These are phyloP conservation scores for Calonectria pseudoreteaudii DNA, from an alignment of 2,329 filamentous ascomycete genomes.

Conservation along the genomic window DNA sequence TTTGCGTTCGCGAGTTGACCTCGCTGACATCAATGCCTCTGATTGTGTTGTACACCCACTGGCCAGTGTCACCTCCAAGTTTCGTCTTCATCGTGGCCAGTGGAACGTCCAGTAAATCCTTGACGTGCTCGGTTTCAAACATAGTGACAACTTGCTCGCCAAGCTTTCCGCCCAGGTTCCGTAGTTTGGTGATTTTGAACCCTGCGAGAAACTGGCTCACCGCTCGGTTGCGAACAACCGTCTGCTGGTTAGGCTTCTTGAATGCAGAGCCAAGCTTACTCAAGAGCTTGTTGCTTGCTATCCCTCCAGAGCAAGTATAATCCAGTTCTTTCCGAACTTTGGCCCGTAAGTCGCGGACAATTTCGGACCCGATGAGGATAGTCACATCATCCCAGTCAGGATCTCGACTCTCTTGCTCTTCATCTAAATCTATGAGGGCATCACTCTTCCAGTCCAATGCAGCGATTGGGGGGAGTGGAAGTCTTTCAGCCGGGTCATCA, in stretches of 20 bases:
- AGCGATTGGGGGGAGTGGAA: slow-evolving; percentile 77
- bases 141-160: slow-evolving; percentile 86
- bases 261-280: slow-evolving; percentile 92
- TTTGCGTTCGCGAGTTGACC: slow-evolving; percentile 90
- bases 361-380: slow-evolving; percentile 88
- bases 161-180: slow-evolving; percentile 94
- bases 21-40: slow-evolving; percentile 89
- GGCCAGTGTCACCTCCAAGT: slow-evolving; percentile 85
- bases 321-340: slow-evolving; percentile 76
- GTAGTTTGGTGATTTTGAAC: slow-evolving; percentile 95
- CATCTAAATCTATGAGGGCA: slow-evolving; percentile 82
- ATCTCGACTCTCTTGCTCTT: slow-evolving; percentile 80
- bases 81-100: slow-evolving; percentile 82
- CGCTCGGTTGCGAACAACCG: slow-evolving; percentile 89
- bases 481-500: slow-evolving; percentile 75
- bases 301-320: slow-evolving; percentile 92
- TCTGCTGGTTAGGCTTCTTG: slow-evolving; percentile 95
- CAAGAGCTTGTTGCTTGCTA: slow-evolving; percentile 93
- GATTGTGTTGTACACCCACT: slow-evolving; percentile 87
- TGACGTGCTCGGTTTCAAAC: slow-evolving; percentile 84
- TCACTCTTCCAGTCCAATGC: slow-evolving; percentile 87
- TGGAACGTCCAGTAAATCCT: slow-evolving; percentile 78
- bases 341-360: slow-evolving; percentile 80
- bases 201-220: slow-evolving; percentile 81
- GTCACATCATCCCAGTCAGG: slow-evolving; percentile 97